phyloP scores from a whole-genome alignment of 441 rosid species.

The Croton setiger region DNA sequence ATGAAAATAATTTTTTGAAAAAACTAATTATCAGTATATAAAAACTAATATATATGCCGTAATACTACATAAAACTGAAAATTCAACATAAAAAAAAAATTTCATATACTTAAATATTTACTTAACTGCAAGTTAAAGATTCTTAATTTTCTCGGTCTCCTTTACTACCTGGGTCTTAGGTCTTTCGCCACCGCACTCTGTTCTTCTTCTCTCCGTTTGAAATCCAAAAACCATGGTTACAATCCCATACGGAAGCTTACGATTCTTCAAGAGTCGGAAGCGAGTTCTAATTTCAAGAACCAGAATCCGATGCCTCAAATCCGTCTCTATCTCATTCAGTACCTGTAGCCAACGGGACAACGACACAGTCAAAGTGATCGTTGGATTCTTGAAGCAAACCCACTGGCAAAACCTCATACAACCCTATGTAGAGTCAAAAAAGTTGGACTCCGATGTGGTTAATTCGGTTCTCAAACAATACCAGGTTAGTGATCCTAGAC shows the following conservation, averaged over 20 bases:
- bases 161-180: too few relatives aligned
- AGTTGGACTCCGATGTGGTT: constrained; percentile 58
- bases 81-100: too few relatives aligned
- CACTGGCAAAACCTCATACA: constrained; percentile 49
- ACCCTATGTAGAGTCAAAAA: constrained; percentile 34
- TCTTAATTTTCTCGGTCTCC: too few relatives aligned
- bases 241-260: neutral
- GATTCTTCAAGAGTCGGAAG: constrained; percentile 9
- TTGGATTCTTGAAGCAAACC: constrained; percentile 35
- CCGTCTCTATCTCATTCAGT: constrained; percentile 24
- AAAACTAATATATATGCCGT: too few relatives aligned
- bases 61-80: too few relatives aligned
- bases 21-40: too few relatives aligned
- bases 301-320: constrained; percentile 23
- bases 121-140: neutral
- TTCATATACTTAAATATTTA: too few relatives aligned
- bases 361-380: constrained; percentile 43
- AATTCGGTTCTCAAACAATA: constrained; percentile 49
- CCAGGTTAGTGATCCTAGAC: constrained; percentile 46
- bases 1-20: too few relatives aligned
- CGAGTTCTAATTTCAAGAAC: neutral
- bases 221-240: constrained; percentile 4
- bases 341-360: constrained; percentile 18
- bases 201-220: neutral
- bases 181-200: neutral